These are phyloP conservation scores for Ceratocystis huliohia DNA, from an alignment of 2,329 filamentous ascomycete genomes.

Conservation along the genomic window DNA sequence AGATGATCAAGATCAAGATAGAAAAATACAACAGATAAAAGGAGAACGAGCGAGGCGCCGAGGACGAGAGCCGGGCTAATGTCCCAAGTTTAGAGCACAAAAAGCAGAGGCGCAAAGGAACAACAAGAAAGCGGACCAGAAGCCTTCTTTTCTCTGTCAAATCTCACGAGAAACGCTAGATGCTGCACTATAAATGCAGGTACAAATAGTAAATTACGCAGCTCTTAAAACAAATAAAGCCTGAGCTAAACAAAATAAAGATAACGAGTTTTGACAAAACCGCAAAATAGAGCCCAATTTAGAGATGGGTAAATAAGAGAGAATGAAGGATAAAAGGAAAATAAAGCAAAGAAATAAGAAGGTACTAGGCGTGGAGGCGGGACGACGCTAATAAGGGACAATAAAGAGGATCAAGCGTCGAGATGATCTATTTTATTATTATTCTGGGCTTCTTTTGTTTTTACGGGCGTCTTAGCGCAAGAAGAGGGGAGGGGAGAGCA, in stretches of 20 bases:
- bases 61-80: background rate
- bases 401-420: constrained; percentile 9
- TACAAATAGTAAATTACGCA: background rate
- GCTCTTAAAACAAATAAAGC: background rate
- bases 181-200: constrained; percentile 5
- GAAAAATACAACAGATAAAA: background rate
- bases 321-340: background rate
- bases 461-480: background rate
- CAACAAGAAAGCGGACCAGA: background rate
- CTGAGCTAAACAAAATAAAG: background rate
- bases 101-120: background rate
- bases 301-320: background rate
- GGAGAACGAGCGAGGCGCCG: background rate
- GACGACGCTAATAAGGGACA: background rate
- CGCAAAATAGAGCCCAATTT: background rate
- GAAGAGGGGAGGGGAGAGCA: background rate
- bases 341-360: background rate
- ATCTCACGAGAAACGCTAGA: constrained; percentile 4
- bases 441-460: background rate
- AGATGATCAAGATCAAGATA: background rate
- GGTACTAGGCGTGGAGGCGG: background rate
- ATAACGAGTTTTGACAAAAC: background rate
- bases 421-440: constrained; percentile 1
- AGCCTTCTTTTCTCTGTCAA: constrained; percentile 7
- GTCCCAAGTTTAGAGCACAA: background rate